Conservation (phyloP, 225 moss, liverwort and hornwort genomes). For the Bryum argenteum region DNA sequence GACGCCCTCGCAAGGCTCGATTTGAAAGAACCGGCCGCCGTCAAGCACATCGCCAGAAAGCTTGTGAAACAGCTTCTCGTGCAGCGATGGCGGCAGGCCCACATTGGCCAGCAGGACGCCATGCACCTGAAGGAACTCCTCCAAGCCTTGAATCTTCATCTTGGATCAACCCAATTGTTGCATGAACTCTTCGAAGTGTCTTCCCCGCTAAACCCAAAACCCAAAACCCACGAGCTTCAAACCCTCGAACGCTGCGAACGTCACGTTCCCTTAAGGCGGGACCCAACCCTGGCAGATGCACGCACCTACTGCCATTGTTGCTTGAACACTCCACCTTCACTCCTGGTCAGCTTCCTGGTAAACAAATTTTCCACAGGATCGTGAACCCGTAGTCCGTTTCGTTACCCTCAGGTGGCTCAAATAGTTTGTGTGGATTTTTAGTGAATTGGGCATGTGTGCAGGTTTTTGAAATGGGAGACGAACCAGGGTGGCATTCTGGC, state of each 20-base stretch:
- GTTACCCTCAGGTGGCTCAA: background rate
- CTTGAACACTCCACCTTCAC: background rate
- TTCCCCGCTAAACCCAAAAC: constrained; percentile 25
- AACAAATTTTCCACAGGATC: background rate
- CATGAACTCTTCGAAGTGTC: background rate
- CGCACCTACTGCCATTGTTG: constrained; percentile 1
- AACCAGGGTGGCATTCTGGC: constrained; percentile 82
- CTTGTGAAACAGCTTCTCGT: constrained; percentile 69
- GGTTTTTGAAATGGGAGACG: constrained; percentile 54
- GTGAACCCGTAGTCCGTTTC: background rate
- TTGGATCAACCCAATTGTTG: background rate
- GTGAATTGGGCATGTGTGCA: constrained; percentile 9
- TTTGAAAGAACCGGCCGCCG: constrained; percentile 68
- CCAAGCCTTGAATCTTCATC: constrained; percentile 55
- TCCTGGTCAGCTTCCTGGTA: background rate
- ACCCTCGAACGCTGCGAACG: constrained; percentile 26
- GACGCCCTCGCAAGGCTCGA: constrained; percentile 64
- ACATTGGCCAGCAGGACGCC: constrained; percentile 71
- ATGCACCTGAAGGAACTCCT: constrained; percentile 78
- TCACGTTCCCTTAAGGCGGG: constrained; percentile 12
- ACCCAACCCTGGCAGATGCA: constrained; percentile 28
- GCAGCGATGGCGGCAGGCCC: constrained; percentile 65
- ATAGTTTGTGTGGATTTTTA: background rate
- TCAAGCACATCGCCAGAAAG: constrained; percentile 72
- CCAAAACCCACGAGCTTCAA: background rate